Conservation (phyloP, 495 filamentous ascomycete genomes). For the Oidiodendron maius region DNA sequence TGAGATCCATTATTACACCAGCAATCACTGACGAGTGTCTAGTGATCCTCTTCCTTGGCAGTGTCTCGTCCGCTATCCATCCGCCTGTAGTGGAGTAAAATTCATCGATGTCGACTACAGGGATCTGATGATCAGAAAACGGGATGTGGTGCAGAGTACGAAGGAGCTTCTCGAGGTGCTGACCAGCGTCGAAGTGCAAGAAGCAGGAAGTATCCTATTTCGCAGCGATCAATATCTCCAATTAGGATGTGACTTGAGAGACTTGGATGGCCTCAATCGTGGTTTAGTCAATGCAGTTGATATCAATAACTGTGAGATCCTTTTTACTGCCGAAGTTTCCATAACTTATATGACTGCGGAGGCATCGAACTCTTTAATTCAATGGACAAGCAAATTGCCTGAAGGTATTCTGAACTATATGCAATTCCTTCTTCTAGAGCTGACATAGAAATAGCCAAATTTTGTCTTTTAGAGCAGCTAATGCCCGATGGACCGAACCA, state of each 20-base stretch:
- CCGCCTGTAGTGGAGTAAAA: conserved; percentile 45
- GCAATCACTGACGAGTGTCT: conserved; percentile 2
- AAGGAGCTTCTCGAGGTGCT: conserved; percentile 45
- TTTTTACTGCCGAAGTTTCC: conserved; percentile 85
- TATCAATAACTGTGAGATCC: conserved; percentile 49
- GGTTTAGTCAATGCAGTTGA: conserved; percentile 50
- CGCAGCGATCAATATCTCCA: conserved; percentile 68
- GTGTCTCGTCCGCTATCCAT: conserved; percentile 58
- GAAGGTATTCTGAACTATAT: no score
- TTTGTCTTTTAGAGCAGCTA: conserved; percentile 87
- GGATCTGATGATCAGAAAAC: conserved; percentile 72
- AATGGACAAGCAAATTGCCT: conserved; percentile 59
- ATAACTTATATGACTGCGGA: conserved; percentile 82
- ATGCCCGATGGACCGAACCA: conserved; percentile 70
- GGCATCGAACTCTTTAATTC: conserved; percentile 66
- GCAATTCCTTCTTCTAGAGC: conserved; percentile 12
- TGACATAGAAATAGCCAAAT: conserved; percentile 34
- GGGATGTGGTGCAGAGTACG: conserved; percentile 54
- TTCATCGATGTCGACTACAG: conserved; percentile 90
- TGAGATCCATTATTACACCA: not conserved
- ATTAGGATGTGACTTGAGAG: conserved; percentile 75
- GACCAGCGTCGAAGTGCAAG: conserved; percentile 30
- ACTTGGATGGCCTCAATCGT: conserved; percentile 50
- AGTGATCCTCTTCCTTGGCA: conserved; percentile 92
- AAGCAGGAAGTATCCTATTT: conserved; percentile 44